Evolutionary conservation across 805 yeast genomes (phyloP).

Genomic region (Zygosaccharomyces rouxii): DNA sequence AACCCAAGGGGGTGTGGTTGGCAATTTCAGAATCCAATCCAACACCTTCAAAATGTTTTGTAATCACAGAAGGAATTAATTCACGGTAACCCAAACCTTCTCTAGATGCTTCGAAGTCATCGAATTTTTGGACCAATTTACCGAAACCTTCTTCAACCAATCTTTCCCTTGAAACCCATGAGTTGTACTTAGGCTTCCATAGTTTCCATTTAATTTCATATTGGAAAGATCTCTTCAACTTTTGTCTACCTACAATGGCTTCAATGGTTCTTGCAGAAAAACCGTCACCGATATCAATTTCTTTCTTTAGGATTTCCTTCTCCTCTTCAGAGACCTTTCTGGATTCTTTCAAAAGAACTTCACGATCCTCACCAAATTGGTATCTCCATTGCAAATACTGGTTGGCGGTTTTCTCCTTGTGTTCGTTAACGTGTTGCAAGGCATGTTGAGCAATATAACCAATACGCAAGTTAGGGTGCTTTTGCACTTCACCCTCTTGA

Average conservation of each 20-base stretch:
- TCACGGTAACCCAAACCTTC: conserved; percentile 99
- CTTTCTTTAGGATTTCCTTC: conserved; percentile 67
- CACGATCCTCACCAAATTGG: conserved; percentile 96
- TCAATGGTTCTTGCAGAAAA: conserved; percentile 84
- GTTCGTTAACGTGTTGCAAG: conserved; percentile 93
- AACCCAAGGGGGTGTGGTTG: conserved; percentile 95
- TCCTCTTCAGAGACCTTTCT: conserved; percentile 77
- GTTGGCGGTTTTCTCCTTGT: conserved; percentile 95
- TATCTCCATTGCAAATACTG: conserved; percentile 99
- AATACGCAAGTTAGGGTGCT: conserved; percentile 95
- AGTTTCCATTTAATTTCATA: conserved; percentile 92
- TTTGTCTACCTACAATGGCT: conserved; percentile 96
- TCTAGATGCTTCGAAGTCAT: conserved; percentile 98
- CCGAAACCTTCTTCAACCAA: conserved; percentile 80
- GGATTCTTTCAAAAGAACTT: conserved; percentile 87
- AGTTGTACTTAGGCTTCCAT: conserved; percentile 89
- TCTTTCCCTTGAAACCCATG: conserved; percentile 86
- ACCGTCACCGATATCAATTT: conserved; percentile 79
- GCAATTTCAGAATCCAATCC: conserved; percentile 98
- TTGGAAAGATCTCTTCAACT: conserved; percentile 92
- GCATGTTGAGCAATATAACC: conserved; percentile 99
- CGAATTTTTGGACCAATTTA: conserved; percentile 91
- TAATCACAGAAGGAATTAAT: conserved; percentile 81
- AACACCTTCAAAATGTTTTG: conserved; percentile 95
- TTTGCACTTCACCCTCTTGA: conserved; percentile 83